phyloP scores from a whole-genome alignment of 768 basidiomycete genomes.

The Psilocybe tampanensis region DNA sequence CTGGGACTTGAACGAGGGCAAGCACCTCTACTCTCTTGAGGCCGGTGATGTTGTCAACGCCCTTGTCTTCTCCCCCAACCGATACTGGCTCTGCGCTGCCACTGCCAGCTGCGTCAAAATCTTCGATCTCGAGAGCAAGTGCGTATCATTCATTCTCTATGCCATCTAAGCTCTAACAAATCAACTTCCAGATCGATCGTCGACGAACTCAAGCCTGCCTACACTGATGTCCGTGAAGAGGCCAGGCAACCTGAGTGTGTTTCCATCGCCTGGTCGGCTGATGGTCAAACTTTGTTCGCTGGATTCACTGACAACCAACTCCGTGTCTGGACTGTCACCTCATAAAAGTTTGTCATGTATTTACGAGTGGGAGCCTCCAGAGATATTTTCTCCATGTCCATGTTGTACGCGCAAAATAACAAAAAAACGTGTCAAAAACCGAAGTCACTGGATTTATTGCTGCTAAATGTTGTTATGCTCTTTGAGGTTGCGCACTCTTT shows the following conservation, averaged over 20 bases:
- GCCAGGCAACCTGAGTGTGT: constrained; percentile 89
- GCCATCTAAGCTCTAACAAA: constrained; percentile 3
- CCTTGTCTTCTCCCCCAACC: constrained; percentile 99
- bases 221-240: constrained; percentile 72
- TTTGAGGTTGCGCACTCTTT: constrained; percentile 65
- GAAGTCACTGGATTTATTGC: constrained; percentile 8
- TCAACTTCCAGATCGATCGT: constrained; percentile 77
- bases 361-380: constrained; percentile 20
- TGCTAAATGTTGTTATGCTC: constrained; percentile 40
- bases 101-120: constrained; percentile 98
- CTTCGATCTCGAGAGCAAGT: constrained; percentile 99
- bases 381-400: constrained; percentile 21
- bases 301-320: constrained; percentile 96
- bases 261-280: constrained; percentile 97
- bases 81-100: constrained; percentile 99
- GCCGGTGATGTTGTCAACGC: constrained; percentile 99
- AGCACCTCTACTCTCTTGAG: constrained; percentile 99
- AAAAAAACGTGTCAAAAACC: constrained; percentile 37
- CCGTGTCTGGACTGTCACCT: constrained; percentile 87
- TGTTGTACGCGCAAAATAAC: constrained; percentile 30
- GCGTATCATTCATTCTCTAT: constrained; percentile 33
- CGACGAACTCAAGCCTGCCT: constrained; percentile 97
- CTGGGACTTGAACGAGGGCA: constrained; percentile 99
- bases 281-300: constrained; percentile 96
- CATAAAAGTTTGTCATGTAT: constrained; percentile 40